Evolutionary conservation across 768 basidiomycete species (phyloP).

Genomic region (Mycena vulgaris): DNA sequence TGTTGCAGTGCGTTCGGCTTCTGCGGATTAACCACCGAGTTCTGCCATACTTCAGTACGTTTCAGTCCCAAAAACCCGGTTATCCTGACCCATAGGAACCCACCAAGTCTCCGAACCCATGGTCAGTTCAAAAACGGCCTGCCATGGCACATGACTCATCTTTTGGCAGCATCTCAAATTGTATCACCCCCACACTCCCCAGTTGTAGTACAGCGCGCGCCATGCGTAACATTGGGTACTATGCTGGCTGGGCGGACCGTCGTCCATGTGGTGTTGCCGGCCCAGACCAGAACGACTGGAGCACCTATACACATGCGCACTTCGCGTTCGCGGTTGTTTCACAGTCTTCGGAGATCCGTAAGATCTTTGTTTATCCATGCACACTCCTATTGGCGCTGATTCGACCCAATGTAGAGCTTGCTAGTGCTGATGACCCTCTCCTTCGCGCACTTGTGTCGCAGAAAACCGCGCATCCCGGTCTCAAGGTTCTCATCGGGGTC

Average conservation of each 20-base stretch:
- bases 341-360: conserved; percentile 27
- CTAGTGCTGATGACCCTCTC: conserved; percentile 21
- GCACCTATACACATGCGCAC: conserved; percentile 33
- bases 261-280: conserved; percentile 27
- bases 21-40: conserved; percentile 44
- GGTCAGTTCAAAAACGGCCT: too few species aligned
- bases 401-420: conserved; percentile 36
- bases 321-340: conserved; percentile 42
- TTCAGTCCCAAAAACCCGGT: too few species aligned
- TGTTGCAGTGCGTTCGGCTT: conserved; percentile 46
- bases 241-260: conserved; percentile 40
- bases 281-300: conserved; percentile 37
- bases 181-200: conserved; percentile 17
- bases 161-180: conserved; percentile 37
- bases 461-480: conserved; percentile 21
- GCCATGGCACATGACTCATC: too few species aligned
- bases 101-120: too few species aligned
- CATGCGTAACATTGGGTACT: conserved; percentile 40
- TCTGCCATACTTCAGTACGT: conserved; percentile 39
- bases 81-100: too few species aligned
- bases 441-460: conserved; percentile 29
- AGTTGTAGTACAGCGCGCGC: conserved; percentile 31
- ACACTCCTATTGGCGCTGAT: too few species aligned
- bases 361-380: neutral
- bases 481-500: conserved; percentile 41